These are phyloP conservation scores for Pharus latifolius DNA, from an alignment of 176 grass and related monocot genomes.

Conservation along the genomic window DNA sequence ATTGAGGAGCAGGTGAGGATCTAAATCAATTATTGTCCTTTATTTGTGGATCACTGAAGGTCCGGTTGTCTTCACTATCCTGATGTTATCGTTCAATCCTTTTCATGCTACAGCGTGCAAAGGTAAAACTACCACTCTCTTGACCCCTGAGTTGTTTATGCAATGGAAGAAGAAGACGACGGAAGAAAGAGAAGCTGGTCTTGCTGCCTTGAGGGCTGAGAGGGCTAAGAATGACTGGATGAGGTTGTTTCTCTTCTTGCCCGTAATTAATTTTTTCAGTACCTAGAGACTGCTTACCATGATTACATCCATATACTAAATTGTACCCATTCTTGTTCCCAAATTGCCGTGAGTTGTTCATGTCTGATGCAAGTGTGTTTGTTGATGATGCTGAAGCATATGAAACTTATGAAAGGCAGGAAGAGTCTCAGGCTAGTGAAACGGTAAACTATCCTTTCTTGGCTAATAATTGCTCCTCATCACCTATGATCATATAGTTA, in stretches of 20 bases:
- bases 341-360: slow-evolving; percentile 95
- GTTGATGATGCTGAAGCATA: slow-evolving; percentile 98
- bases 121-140: slow-evolving; percentile 54
- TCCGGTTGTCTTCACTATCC: background rate
- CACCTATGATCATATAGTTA: background rate
- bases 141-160: slow-evolving; percentile 84
- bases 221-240: slow-evolving; percentile 98
- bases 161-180: slow-evolving; percentile 91
- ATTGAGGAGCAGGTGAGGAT: slow-evolving; percentile 82
- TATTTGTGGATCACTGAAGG: background rate
- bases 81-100: slow-evolving; percentile 14
- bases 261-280: background rate
- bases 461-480: background rate
- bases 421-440: slow-evolving; percentile 35
- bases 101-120: slow-evolving; percentile 56
- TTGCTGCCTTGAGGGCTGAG: slow-evolving; percentile 72
- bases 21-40: slow-evolving; percentile 2
- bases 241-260: slow-evolving; percentile 48
- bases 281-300: background rate
- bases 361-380: slow-evolving; percentile 87
- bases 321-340: slow-evolving; percentile 24
- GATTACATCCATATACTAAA: background rate
- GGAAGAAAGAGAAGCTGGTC: slow-evolving; percentile 80
- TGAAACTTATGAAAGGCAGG: slow-evolving; percentile 77
- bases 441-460: slow-evolving; percentile 33